Conservation (phyloP, 2,329 filamentous ascomycete species). For the Talaromyces funiculosus region DNA sequence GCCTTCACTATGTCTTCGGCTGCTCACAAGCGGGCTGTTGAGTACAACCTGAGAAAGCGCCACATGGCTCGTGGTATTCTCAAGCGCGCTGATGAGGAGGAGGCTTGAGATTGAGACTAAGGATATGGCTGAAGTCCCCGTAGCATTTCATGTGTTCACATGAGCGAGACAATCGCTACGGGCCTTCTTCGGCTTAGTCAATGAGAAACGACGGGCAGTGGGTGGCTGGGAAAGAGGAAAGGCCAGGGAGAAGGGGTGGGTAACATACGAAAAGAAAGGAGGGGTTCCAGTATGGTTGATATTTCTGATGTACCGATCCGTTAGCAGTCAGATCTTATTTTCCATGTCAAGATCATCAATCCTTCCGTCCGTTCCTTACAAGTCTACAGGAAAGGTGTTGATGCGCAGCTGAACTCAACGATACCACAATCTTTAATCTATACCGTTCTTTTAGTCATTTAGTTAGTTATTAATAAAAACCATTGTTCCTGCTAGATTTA, state of each 20-base stretch:
- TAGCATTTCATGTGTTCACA: not conserved
- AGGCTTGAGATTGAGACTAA: not conserved
- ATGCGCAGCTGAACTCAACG: not conserved
- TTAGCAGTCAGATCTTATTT: not conserved
- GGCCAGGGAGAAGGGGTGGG: not conserved
- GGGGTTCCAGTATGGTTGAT: not conserved
- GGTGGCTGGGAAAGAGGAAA: not conserved
- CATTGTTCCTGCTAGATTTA: no score
- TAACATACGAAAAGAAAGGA: not conserved
- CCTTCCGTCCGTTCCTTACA: not conserved
- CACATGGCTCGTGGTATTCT: slow-evolving; percentile 11
- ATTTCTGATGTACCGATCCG: not conserved
- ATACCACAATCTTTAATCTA: no score
- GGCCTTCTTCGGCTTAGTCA: not conserved
- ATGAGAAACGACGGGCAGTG: not conserved
- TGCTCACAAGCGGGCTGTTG: slow-evolving; percentile 6
- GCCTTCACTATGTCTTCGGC: slow-evolving; percentile 54
- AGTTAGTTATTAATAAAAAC: no score
- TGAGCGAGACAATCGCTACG: not conserved
- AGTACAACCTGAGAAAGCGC: slow-evolving; percentile 3
- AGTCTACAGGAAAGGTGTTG: not conserved
- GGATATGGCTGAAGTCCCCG: not conserved
- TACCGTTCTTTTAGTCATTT: no score
- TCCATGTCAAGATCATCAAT: not conserved
- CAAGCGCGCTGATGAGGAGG: not conserved